Base-by-base conservation (phyloP, 441 rosid species). In the Gossypium gossypioides region DNA sequence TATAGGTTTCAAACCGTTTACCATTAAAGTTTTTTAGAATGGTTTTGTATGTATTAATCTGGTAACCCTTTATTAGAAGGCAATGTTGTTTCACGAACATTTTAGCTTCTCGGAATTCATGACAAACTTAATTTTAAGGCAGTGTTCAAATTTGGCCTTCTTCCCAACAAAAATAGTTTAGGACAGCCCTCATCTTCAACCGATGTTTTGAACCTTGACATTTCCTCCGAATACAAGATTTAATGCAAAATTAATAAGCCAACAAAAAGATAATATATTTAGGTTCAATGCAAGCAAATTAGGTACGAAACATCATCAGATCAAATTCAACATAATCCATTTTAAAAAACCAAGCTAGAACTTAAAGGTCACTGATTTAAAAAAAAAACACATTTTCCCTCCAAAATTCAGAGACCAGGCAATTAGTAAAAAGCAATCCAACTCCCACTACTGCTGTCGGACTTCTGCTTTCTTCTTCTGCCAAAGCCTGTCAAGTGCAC, bases 401-500 rank as follows among this genome's bases (percentile, higher is more conserved):
- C 68, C 57, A 8, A 15, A 29, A 4, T 46, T 64, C 24, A 8
- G n/a, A 34, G 37, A 15, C 19, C 29, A 18, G 0, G 10, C 46
- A 18, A 61, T 25, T 9, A 68, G 42, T 6, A 15, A 19, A 19
- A 6, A 5, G 12, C 2, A 16, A 54, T 54, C 58, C 58, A 13
- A 12, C 8, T n/a, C 44, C 15, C 8, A 3, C 40, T 74, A 79
- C 62, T 79, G 75, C 75, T 91, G 93, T 61, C 83, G 80, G 27
- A 83, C 59, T 75, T 93, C 97, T 32, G 77, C 81, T 73, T 82
- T 91, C 87, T 89, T 91, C 89, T 88, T 89, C 76, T 85, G 91
- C 96, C 96, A 91, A 5, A 91, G 93, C 84, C 96, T 86, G 81
- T 93, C 97, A 0, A 91, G 50, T 3, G 84, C 95, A 77, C 98